These are phyloP conservation scores for Talaromyces sp. DNA, from an alignment of 2,329 filamentous ascomycete species.

Conservation along the genomic window DNA sequence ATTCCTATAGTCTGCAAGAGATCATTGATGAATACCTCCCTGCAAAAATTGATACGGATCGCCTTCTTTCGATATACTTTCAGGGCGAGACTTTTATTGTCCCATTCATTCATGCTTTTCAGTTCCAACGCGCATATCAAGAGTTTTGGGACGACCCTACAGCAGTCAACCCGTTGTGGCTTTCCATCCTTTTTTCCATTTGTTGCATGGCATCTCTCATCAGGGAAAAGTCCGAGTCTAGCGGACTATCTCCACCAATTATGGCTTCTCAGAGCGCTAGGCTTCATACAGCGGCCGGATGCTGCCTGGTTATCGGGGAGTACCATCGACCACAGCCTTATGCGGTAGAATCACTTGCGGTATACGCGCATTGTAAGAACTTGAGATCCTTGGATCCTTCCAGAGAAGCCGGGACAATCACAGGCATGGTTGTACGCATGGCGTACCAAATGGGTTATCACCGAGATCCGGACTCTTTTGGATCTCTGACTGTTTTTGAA, in stretches of 20 bases:
- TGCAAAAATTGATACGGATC: constrained; percentile 3
- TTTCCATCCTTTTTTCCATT: constrained; percentile 15
- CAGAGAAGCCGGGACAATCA: constrained; percentile 48
- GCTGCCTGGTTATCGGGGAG: constrained; percentile 48
- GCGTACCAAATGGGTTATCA: constrained; percentile 57
- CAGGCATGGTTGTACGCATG: constrained; percentile 49
- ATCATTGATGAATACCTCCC: constrained; percentile 10
- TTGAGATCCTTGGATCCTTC: constrained; percentile 50
- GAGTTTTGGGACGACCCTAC: constrained; percentile 15
- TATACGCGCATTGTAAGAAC: constrained; percentile 52
- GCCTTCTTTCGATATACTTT: constrained; percentile 9
- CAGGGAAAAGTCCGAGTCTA: not conserved
- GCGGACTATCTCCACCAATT: not conserved
- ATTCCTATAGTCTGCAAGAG: constrained; percentile 3
- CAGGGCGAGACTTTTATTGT: not conserved
- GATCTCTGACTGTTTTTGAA: constrained; percentile 44
- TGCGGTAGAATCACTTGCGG: constrained; percentile 51
- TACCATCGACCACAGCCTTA: constrained; percentile 48
- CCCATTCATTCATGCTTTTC: constrained; percentile 10
- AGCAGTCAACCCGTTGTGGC: constrained; percentile 12
- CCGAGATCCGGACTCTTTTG: constrained; percentile 44
- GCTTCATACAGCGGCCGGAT: not conserved
- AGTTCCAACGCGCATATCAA: constrained; percentile 14
- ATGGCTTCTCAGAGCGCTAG: not conserved
- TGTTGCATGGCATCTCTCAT: constrained; percentile 9